Conservation (phyloP, 2,329 filamentous ascomycete genomes). For the Colletotrichum ledebouriae region DNA sequence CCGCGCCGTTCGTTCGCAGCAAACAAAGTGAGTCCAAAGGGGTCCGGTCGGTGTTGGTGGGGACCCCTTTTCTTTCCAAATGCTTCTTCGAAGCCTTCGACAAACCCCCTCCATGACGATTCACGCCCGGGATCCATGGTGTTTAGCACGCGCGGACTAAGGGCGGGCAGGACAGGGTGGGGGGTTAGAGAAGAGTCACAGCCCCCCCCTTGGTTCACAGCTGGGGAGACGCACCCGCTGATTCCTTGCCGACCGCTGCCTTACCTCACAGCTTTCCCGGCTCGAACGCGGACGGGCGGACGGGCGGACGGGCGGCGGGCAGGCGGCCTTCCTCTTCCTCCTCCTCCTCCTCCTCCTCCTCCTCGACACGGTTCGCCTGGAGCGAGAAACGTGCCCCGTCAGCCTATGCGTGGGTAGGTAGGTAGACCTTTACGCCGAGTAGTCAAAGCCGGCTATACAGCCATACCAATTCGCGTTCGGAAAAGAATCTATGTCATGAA, state of each 20-base stretch:
- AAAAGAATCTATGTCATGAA: too few species aligned
- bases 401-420: not conserved
- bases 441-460: not conserved
- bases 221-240: conserved; percentile 7
- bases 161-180: not conserved
- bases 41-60: too few species aligned
- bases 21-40: not conserved
- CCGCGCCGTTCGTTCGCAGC: conserved; percentile 8
- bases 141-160: conserved; percentile 4
- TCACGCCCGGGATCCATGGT: conserved; percentile 13
- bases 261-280: not conserved
- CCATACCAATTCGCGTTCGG: too few species aligned
- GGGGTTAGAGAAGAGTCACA: conserved; percentile 13
- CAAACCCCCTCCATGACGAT: conserved; percentile 12
- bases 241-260: conserved; percentile 10
- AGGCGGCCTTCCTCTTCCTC: not conserved
- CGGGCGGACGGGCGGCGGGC: too few species aligned
- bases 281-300: not conserved
- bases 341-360: not conserved
- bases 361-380: not conserved
- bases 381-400: not conserved
- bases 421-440: not conserved
- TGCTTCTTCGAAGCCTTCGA: conserved; percentile 11
- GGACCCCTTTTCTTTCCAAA: conserved; percentile 14
- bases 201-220: not conserved